A percentile compares a stretch with the other conserved stretches of the same genome.
Conservation (phyloP, 192 early-diverging fungal species). For the Backusella tuberculispora region DNA sequence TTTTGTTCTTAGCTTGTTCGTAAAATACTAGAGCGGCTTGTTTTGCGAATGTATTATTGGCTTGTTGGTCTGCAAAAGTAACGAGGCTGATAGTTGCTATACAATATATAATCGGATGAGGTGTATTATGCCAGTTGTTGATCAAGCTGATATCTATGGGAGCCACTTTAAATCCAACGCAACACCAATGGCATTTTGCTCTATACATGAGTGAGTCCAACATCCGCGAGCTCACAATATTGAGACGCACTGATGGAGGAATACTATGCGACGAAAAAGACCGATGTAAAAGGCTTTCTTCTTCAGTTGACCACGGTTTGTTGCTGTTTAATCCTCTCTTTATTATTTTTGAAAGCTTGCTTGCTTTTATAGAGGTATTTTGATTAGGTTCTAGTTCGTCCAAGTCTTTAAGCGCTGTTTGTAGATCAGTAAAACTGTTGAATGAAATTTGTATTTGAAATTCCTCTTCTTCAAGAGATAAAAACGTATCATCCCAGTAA, state of each 20-base stretch:
- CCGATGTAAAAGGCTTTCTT: background rate
- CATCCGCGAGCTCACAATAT: slow-evolving; percentile 20
- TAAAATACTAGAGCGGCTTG: slow-evolving; percentile 37
- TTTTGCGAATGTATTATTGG: slow-evolving; percentile 11
- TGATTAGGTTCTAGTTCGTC: background rate
- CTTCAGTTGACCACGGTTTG: background rate
- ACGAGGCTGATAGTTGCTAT: slow-evolving; percentile 38
- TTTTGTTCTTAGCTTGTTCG: slow-evolving; percentile 32
- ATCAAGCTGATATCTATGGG: slow-evolving; percentile 24
- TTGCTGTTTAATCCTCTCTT: background rate
- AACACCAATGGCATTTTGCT: slow-evolving; percentile 34
- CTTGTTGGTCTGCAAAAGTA: slow-evolving; percentile 36
- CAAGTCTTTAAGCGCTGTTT: slow-evolving; percentile 20
- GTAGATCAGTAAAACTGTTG: slow-evolving; percentile 15
- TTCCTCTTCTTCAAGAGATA: slow-evolving; percentile 19
- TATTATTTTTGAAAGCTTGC: background rate
- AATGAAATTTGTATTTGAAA: background rate
- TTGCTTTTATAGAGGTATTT: background rate
- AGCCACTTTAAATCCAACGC: slow-evolving; percentile 42
- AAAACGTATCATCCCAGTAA: slow-evolving; percentile 8
- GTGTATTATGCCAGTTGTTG: slow-evolving; percentile 24
- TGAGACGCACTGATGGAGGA: slow-evolving; percentile 20
- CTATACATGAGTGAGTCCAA: slow-evolving; percentile 27
- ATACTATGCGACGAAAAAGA: background rate
- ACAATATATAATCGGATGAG: slow-evolving; percentile 28